phyloP scores from a whole-genome alignment of 169 alveolate species.

The Plasmodium gonderi region DNA sequence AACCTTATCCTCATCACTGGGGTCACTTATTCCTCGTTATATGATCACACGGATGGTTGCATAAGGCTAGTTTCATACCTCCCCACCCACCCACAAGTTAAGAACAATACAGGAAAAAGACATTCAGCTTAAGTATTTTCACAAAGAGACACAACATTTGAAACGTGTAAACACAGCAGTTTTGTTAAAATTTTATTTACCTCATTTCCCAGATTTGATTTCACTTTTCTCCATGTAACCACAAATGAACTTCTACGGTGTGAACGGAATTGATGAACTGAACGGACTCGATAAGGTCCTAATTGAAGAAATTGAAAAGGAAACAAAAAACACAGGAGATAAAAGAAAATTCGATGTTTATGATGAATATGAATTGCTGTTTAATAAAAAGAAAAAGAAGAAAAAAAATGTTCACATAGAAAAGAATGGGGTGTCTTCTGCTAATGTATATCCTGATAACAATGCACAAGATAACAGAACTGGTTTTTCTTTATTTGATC shows the following conservation, averaged over 20 bases:
- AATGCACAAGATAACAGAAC: background rate
- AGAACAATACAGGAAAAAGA: no score
- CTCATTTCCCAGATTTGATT: no score
- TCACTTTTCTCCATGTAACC: background rate
- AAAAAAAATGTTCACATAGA: constrained; percentile 4
- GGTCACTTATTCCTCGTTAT: no score
- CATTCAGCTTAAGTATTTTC: no score
- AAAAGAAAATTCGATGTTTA: constrained; percentile 41
- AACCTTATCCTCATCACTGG: no score
- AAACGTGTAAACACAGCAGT: no score
- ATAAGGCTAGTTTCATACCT: no score
- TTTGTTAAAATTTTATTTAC: no score
- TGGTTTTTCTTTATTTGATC: background rate
- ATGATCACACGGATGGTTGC: no score
- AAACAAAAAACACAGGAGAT: constrained; percentile 11
- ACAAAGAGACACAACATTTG: no score
- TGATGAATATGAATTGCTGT: constrained; percentile 38
- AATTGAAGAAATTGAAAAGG: constrained; percentile 45
- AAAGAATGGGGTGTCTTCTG: background rate
- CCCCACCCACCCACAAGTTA: no score
- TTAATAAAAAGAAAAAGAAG: constrained; percentile 26
- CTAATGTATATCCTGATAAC: background rate
- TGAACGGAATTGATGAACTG: constrained; percentile 13
- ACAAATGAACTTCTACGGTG: background rate
- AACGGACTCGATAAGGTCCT: constrained; percentile 20